Evolutionary conservation across 306 rosid species (phyloP), one percentile per base, ranked within the genome.

Genomic region (Castanopsis chinensis): DNA sequence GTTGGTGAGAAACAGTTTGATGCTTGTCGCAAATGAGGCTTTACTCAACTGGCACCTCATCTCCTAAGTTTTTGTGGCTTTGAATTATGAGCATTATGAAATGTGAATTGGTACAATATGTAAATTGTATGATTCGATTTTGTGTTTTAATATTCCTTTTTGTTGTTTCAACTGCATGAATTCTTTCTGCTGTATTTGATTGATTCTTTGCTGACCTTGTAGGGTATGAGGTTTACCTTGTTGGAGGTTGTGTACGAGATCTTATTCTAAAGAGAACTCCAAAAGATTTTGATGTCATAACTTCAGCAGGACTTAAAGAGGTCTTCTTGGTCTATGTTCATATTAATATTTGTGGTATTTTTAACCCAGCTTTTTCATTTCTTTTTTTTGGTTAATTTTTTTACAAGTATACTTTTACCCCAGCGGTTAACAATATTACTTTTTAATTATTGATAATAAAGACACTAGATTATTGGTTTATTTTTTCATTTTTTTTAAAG

Each of bases 281-380:
- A 23, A 85, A 85, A 76, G 88, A 85, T 72, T 85, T 85, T 59
- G 91, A 88, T 72, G 73, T 88, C 56, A 68, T 94, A 71, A 94
- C 98, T 81, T 80, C 97, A 1, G 98, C 98, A 0, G 86, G 87
- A 74, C 92, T 94, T 76, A 88, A 72, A 70, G 94, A 92, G 98
- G 97, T 94, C 83, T 23, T 67, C 79, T 76, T 52, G 41, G 72
- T 58, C 85, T 74, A 25, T 78, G 32, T 30, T 65, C 8, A 21
- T 58, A 30, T 6, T 58, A 13, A 8, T 21, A n/a, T 58, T 58
- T 3, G 15, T 10, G 19, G 8, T 65, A 23, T 33, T 20, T 65
- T 65, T 17, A 15, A 5, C 11, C 28, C 13, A 61, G 68, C 18
- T 60, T 60, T 21, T 21, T 23, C 45, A 7, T 41, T 0, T 41